phyloP scores from a whole-genome alignment of 306 rosid genomes.

The Rubus idaeus region DNA sequence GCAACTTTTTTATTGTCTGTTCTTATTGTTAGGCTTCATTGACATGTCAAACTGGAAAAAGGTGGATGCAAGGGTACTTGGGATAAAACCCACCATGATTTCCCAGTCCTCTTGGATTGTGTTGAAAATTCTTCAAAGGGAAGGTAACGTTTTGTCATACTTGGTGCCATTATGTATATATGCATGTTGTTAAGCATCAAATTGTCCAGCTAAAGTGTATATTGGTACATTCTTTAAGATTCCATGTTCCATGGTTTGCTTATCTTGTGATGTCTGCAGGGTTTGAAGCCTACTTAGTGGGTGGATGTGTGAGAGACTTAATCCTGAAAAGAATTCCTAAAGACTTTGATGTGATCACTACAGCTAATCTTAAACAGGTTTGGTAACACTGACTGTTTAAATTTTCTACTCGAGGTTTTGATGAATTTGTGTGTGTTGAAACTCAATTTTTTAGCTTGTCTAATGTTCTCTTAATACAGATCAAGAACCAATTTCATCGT shows the following conservation, averaged over 20 bases:
- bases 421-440: background rate
- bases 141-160: constrained; percentile 33
- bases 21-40: constrained; percentile 11
- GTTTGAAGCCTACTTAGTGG: constrained; percentile 83
- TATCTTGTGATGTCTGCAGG: constrained; percentile 46
- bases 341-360: constrained; percentile 90
- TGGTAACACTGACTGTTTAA: constrained; percentile 6
- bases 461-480: constrained; percentile 43
- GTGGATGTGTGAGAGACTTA: constrained; percentile 96
- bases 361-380: constrained; percentile 76
- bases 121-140: constrained; percentile 30
- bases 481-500: constrained; percentile 44
- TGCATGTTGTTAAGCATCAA: no score
- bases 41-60: constrained; percentile 44
- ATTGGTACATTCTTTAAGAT: background rate
- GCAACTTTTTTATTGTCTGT: no score
- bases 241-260: constrained; percentile 10
- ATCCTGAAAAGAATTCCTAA: constrained; percentile 70
- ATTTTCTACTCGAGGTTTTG: constrained; percentile 16
- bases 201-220: background rate
- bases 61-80: constrained; percentile 30
- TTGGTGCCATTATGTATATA: background rate
- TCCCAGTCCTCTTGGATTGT: constrained; percentile 30
- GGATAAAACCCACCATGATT: constrained; percentile 33
- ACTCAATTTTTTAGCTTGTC: background rate